Base-by-base conservation (phyloP, 169 alveolate genomes). In the Eimeria brunetti region DNA sequence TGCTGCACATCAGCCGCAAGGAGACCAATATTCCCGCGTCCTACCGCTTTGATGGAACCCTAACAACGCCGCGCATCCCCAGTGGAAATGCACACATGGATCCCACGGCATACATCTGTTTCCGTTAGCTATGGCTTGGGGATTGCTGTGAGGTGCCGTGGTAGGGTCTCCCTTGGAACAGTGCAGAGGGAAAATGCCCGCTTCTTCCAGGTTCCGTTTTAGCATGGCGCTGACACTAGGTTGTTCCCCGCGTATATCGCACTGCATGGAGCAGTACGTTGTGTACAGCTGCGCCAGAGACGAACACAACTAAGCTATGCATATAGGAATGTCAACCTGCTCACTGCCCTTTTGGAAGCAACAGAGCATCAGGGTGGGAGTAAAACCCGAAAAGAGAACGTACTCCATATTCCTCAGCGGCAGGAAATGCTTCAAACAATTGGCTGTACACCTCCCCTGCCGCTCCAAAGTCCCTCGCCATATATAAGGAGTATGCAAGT, bases 401-500 rank as follows among this genome's bases (percentile, higher is more conserved):
- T 41, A 86, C 93, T 56, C 44, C 60, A 44, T 86, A 86, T 86
- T 86, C 93, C 51, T n/a, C 83, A 60, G 41, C 80, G 53, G 36
- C 83, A 38, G 93, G 93, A 51, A 86, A 86, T 38, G 83, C 81
- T 62, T 86, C 83, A 27, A 38, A 33, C 36, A 86, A 64, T 7
- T 9, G 80, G 67, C 30, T 86, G 81, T 92, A 92, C 8, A 64
- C 41, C 30, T 60, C 86, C 56, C 80, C 88, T 24, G 96, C 96
- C 56, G 49, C 88, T 56, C 46, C 81, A 67, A 81, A 92, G n/a
- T 62, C 81, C 64, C 67, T 38, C 51, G 46, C 75, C 88, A 36
- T 78, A 58, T 92, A 92, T 14, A 58, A 44, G 64, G 88, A 92
- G 58, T 92, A 92, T 14, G 69, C 96, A 20, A 92, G 92, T 71